Base-by-base conservation (phyloP, 176 grass and related monocot species). In the Aegilops umbellulata region DNA sequence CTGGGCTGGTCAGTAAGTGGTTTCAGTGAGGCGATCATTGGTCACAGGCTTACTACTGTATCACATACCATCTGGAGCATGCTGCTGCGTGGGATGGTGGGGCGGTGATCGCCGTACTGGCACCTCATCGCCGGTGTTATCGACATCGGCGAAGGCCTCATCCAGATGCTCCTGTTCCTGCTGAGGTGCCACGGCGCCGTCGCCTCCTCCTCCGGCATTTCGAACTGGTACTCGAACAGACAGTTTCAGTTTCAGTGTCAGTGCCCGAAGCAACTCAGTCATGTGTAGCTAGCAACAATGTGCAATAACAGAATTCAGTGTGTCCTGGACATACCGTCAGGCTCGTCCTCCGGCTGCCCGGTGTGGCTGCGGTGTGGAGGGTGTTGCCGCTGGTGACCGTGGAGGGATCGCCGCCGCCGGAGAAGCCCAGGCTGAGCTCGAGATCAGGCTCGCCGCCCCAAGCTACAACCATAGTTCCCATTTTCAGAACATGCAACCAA, bases 371-470 rank as follows among this genome's bases (percentile, higher is more conserved):
- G 60, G 20, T 1, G 26, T 46, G 76, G 38, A 65, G 26, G 55
- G 47, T 32, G 23, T 73, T 65, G 5, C 7, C 27, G 41, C 47
- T 29, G 36, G 9, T n/a, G 39, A 19, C 31, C 38, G 8, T 19
- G 64, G 29, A 35, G 9, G 83, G 10, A 51, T 79, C 38, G n/a
- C 75, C 87, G 30, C 80, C 57, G 41, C 83, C 47, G 0, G 90
- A 84, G 90, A 81, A 89, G 29, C 90, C 86, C 22, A 93, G 84
- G 76, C 84, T 85, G 71, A 95, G 86, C 77, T 91, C 86, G 1
- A 95, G 93, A 35, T 92, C 82, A 39, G 86, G 88, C 77, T 91
- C 88, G 12, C 69, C 20, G 17, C 36, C 58, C 61, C 55, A 71
- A 47, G 90, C 93, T 95, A 51, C 53, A 27, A 71, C 19, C 74